Base-by-base conservation (phyloP, 805 yeast species). In the Kodamaea leandrae region DNA sequence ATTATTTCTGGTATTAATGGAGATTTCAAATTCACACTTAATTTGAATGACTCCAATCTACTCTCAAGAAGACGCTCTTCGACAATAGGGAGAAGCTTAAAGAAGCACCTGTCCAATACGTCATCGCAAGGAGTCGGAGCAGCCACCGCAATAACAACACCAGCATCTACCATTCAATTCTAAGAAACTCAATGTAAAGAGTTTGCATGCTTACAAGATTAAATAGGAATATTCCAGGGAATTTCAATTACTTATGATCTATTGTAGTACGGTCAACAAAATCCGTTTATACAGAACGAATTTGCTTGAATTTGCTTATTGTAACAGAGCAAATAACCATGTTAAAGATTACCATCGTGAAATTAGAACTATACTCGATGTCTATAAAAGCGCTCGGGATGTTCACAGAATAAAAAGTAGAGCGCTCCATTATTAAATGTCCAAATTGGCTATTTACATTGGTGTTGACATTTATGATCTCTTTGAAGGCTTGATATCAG, bases 1-100 rank as follows among this genome's bases (percentile, higher is more conserved):
- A 62, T 68, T 4, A 63, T 68, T 13, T 62, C 71, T 12, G 68
- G 68, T 14, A 57, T 63, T 2, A 64, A 58, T 36, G 71, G 70
- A 4, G 71, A 65, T 38, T 64, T 57, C 48, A 68, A 68, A 46
- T 78, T 83, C 48, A 83, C 83, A 40, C 66, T 83, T 44, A 78
- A 76, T 45, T 58, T 83, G 52, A 79, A 78, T 42, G 83, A 82
- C 15, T 79, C 86, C 32, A 82, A 83, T 23, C 60, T 83, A 45
- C 61, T 83, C 27, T 75, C 79, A 34, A 66, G 88, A 41, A 65
- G 88, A 36, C 71, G 70, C 45, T 60, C 66, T 4, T 60, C 66
- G 3, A 53, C 55, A 4, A 17, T 48, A 10, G 42, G 47, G n/a
- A 41, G 38, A 20, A 41, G 45, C 19, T 39, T 43, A 33, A 42